Evolutionary conservation across 2,329 filamentous ascomycete species (phyloP).

Genomic region (Trichoderma semiorbis): DNA sequence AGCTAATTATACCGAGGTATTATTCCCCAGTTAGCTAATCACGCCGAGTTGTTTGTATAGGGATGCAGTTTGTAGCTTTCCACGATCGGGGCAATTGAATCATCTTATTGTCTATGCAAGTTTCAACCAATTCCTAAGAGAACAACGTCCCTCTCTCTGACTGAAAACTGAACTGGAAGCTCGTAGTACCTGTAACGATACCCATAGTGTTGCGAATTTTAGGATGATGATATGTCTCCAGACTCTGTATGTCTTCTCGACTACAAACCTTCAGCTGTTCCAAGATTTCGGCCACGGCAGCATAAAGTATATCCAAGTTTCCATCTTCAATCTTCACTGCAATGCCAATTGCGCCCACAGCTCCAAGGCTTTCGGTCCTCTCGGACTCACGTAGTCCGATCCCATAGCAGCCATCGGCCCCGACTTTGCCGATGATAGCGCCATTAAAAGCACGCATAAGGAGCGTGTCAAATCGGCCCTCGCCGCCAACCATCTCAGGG

Average conservation of each 20-base stretch:
- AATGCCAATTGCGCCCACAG: conserved; percentile 39
- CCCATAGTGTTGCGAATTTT: conserved; percentile 37
- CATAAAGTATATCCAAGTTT: conserved; percentile 41
- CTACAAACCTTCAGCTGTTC: conserved; percentile 40
- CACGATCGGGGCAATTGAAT: not conserved
- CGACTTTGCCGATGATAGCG: conserved; percentile 43
- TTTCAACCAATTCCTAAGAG: not conserved
- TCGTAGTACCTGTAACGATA: conserved; percentile 33
- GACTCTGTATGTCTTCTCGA: conserved; percentile 26
- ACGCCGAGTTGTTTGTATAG: not conserved
- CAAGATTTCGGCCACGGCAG: conserved; percentile 42
- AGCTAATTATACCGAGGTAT: not conserved
- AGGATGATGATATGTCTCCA: conserved; percentile 34
- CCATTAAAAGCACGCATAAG: conserved; percentile 41
- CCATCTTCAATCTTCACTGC: conserved; percentile 50
- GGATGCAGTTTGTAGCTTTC: not conserved
- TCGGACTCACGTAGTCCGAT: conserved; percentile 40
- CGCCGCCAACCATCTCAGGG: conserved; percentile 44
- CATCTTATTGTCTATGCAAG: not conserved
- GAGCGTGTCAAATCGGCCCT: conserved; percentile 44
- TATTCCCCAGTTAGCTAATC: not conserved
- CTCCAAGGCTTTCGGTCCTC: conserved; percentile 35
- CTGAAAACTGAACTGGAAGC: conserved; percentile 1
- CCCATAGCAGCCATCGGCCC: conserved; percentile 48
- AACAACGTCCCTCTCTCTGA: not conserved